Conservation (phyloP, 1,284 basidiomycete genomes). For the Cutaneotrichosporon spelunceum region DNA sequence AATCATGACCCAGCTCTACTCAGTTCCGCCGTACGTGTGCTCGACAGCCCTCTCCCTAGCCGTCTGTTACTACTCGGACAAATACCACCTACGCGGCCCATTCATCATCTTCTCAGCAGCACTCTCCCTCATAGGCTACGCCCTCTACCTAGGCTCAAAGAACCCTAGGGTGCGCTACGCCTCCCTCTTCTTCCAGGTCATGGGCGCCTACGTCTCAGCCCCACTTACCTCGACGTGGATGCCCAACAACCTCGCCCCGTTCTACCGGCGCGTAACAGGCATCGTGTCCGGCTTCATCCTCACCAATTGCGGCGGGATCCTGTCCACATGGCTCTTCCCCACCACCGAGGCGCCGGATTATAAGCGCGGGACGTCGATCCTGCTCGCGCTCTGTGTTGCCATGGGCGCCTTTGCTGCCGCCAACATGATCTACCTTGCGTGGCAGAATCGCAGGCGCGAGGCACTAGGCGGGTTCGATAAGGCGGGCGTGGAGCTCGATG, state of each 20-base stretch:
- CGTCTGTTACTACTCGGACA: conserved; percentile 58
- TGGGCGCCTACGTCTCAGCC: conserved; percentile 41
- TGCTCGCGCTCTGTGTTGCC: conserved; percentile 24
- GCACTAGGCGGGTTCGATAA: background rate
- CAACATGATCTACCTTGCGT: conserved; percentile 29
- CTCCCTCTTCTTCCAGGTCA: conserved; percentile 46
- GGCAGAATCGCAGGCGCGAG: conserved; percentile 23
- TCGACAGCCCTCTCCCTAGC: conserved; percentile 56
- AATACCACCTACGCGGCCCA: conserved; percentile 55
- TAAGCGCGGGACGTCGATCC: conserved; percentile 47
- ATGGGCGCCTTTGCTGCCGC: conserved; percentile 23
- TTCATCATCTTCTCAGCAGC: conserved; percentile 38
- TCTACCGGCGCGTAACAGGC: conserved; percentile 58
- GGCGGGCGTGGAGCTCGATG: background rate
- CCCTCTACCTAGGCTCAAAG: conserved; percentile 34
- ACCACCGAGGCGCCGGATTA: conserved; percentile 54
- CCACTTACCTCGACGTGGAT: conserved; percentile 41
- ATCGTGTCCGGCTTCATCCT: conserved; percentile 59
- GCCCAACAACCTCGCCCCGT: conserved; percentile 60
- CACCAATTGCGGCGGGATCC: conserved; percentile 61
- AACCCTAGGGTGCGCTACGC: conserved; percentile 38
- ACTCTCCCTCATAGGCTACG: conserved; percentile 40
- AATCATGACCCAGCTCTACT: conserved; percentile 49
- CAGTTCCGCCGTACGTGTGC: conserved; percentile 58
- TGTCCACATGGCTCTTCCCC: conserved; percentile 59